Evolutionary conservation across 1,284 basidiomycete species (phyloP).

Genomic region (Moniliophthora roreri): DNA sequence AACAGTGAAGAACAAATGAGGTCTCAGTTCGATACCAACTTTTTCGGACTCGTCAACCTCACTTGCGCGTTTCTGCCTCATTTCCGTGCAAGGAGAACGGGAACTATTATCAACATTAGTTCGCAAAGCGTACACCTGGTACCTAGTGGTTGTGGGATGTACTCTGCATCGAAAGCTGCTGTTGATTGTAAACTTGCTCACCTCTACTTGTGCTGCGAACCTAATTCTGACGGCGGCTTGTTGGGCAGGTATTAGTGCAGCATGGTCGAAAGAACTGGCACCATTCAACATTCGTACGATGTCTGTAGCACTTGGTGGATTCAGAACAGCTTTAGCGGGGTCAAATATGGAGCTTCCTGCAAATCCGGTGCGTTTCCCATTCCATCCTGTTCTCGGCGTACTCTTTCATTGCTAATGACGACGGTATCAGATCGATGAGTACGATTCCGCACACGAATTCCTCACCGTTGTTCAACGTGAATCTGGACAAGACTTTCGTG

Average conservation of each 20-base stretch:
- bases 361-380: constrained; percentile 6
- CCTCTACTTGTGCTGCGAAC: too few relatives aligned
- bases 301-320: constrained; percentile 11
- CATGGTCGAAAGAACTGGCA: constrained; percentile 11
- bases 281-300: constrained; percentile 14
- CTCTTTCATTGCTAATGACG: background rate
- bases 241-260: constrained; percentile 8
- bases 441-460: background rate
- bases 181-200: constrained; percentile 14
- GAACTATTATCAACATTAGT: constrained; percentile 22
- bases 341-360: background rate
- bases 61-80: constrained; percentile 21
- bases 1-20: constrained; percentile 6
- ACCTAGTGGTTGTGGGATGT: constrained; percentile 17
- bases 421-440: constrained; percentile 7
- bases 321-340: constrained; percentile 8
- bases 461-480: background rate
- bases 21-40: constrained; percentile 21
- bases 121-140: constrained; percentile 17
- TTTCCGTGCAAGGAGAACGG: constrained; percentile 15
- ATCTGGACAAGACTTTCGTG: constrained; percentile 8
- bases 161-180: constrained; percentile 21
- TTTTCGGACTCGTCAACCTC: constrained; percentile 20
- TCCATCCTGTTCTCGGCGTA: too few relatives aligned
- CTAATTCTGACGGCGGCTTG: background rate